Conservation (phyloP, 2,329 filamentous ascomycete genomes). For the Emergomyces africanus region DNA sequence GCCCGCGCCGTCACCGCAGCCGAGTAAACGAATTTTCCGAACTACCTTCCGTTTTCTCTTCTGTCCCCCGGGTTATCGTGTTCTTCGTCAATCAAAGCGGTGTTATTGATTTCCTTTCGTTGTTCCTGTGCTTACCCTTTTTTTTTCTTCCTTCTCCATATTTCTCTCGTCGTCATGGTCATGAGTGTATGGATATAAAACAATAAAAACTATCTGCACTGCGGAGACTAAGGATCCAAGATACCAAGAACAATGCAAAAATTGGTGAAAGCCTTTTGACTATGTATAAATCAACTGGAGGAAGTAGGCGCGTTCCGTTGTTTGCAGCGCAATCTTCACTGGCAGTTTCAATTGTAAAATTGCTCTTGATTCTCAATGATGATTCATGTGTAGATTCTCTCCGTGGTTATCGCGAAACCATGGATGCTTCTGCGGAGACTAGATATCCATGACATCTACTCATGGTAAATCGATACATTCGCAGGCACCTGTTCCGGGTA, state of each 20-base stretch:
- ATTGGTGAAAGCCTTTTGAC: neutral
- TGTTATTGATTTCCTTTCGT: slow-evolving; percentile 13
- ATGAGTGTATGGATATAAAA: slow-evolving; percentile 3
- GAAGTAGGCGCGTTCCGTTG: neutral
- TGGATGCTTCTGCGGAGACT: too few relatives aligned
- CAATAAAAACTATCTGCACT: neutral
- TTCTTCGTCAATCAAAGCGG: slow-evolving; percentile 8
- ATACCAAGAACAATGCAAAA: neutral
- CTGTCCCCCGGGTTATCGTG: slow-evolving; percentile 18
- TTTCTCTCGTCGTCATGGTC: slow-evolving; percentile 1
- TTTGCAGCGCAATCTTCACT: neutral
- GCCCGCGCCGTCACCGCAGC: slow-evolving; percentile 33
- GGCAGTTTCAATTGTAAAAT: too few relatives aligned
- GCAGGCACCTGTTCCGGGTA: neutral
- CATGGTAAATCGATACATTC: neutral
- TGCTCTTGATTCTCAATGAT: too few relatives aligned
- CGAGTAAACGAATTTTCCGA: slow-evolving; percentile 24
- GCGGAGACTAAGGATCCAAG: neutral
- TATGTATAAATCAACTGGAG: neutral
- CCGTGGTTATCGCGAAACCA: too few relatives aligned
- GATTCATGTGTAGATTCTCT: too few relatives aligned
- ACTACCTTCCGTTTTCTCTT: slow-evolving; percentile 12
- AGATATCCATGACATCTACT: too few relatives aligned
- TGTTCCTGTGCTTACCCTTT: slow-evolving; percentile 18
- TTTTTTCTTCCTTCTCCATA: slow-evolving; percentile 9